Evolutionary conservation across 257 asterid species (phyloP), one percentile per base, ranked within the genome.

Genomic region (Capsicum baccatum): DNA sequence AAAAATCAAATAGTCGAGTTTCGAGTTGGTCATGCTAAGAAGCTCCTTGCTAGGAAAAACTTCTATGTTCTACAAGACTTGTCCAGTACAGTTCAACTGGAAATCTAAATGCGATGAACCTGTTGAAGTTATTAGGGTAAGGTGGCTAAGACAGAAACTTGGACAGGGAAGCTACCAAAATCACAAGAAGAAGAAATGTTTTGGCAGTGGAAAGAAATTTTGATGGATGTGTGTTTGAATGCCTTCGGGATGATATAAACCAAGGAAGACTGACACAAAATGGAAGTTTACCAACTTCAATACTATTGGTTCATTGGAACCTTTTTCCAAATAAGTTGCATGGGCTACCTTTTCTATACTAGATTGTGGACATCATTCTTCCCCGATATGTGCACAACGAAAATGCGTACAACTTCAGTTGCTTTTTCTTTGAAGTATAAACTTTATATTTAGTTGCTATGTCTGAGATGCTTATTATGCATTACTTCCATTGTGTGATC

Each of bases 211-310:
- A 74, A 50, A 74, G 79, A 4, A 11, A 73, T n/a, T 73, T n/a
- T 73, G 79, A 73, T 19, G 0, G 59, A 48, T 19, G 0, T 48
- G 11, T 10, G 15, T 54, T 74, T 48, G 58, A 74, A 3, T 48
- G 13, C 60, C 80, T 74, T 50, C 6, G 1, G 57, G 19, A 50
- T 6, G 44, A 21, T 50, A 74, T 74, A 74, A 71, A 48, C 60
- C 80, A 48, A 74, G 80, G 60, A 74, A 50, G 80, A 74, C 4
- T 74, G 80, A 21, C 57, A 13, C 16, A 21, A 48, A 74, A 74
- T 19, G 50, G 60, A 19, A 74, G 21, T 42, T 13, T 35, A 66
- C 74, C 60, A 74, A 6, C 37, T 21, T 11, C 60, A 6, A 74
- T 74, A 50, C 60, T 13, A 26, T 0, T 26, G 19, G 44, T 47